Percentiles rank a stretch among this genome's conserved stretches.
These are phyloP conservation scores for Cladophialophora carrionii DNA, from an alignment of 2,329 filamentous ascomycete species.

Conservation along the genomic window DNA sequence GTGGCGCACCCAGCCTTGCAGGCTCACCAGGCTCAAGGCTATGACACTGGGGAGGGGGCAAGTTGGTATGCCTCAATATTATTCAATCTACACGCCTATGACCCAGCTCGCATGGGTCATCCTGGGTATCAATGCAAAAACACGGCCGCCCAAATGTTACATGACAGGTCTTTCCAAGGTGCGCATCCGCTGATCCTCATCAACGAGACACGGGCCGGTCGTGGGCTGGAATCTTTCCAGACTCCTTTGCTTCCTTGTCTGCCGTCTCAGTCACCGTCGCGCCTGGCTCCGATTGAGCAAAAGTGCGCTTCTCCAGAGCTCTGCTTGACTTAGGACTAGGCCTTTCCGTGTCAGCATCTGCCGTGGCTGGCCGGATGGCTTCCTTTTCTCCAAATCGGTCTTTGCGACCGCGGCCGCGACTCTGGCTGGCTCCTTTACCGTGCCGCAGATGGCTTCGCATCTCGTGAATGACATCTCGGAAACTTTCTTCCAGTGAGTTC, in stretches of 20 bases:
- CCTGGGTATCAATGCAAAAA: slow-evolving; percentile 1
- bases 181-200: not conserved
- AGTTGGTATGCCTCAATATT: not conserved
- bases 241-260: not conserved
- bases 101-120: not conserved
- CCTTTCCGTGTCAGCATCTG: slow-evolving; percentile 20
- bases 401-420: slow-evolving; percentile 21
- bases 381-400: slow-evolving; percentile 26
- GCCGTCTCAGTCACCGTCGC: not conserved
- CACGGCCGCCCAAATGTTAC: not conserved
- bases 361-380: slow-evolving; percentile 17
- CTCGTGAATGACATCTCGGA: slow-evolving; percentile 81
- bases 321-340: not conserved
- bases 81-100: not conserved
- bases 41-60: too few species aligned
- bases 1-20: slow-evolving; percentile 5
- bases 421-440: slow-evolving; percentile 22
- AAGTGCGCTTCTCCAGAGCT: not conserved
- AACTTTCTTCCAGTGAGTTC: slow-evolving; percentile 90
- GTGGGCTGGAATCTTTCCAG: not conserved
- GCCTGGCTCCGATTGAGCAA: not conserved
- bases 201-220: not conserved
- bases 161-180: not conserved
- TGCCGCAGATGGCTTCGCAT: slow-evolving; percentile 63
- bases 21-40: not conserved